Evolutionary conservation across 192 early-diverging fungal genomes (phyloP).

Genomic region (Backusella tarrabulga): DNA sequence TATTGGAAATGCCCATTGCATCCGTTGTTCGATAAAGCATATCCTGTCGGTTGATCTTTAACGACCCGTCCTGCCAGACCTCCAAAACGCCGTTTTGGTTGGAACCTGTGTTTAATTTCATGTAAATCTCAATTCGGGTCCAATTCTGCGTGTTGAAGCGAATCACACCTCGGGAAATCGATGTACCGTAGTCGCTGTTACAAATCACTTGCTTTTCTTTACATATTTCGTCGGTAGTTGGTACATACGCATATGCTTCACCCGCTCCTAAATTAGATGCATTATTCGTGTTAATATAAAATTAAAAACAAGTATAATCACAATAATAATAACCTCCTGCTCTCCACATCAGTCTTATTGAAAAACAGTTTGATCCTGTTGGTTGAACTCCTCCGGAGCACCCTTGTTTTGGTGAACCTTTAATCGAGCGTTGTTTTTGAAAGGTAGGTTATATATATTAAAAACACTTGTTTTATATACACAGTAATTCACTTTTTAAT

Average conservation of each 20-base stretch:
- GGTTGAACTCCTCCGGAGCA: slow-evolving; percentile 50
- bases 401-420: slow-evolving; percentile 29
- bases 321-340: slow-evolving; percentile 15
- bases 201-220: slow-evolving; percentile 30
- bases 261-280: not conserved
- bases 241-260: slow-evolving; percentile 46
- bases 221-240: slow-evolving; percentile 35
- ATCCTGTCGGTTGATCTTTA: slow-evolving; percentile 25
- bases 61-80: slow-evolving; percentile 38
- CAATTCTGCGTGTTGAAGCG: slow-evolving; percentile 34
- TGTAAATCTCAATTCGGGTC: slow-evolving; percentile 40
- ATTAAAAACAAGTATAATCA: not conserved
- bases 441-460: too few relatives aligned
- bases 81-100: slow-evolving; percentile 32
- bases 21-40: slow-evolving; percentile 38
- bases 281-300: not conserved
- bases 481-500: too few relatives aligned
- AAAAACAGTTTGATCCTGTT: slow-evolving; percentile 44
- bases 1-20: slow-evolving; percentile 39
- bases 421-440: too few relatives aligned
- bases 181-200: slow-evolving; percentile 46
- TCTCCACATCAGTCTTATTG: slow-evolving; percentile 53
- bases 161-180: slow-evolving; percentile 42
- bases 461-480: too few relatives aligned
- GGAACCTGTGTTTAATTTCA: slow-evolving; percentile 36